Percentiles rank a stretch among this genome's conserved stretches.
Evolutionary conservation across 2,329 filamentous ascomycete genomes (phyloP).

Genomic region (Arthrobotrys conoides): DNA sequence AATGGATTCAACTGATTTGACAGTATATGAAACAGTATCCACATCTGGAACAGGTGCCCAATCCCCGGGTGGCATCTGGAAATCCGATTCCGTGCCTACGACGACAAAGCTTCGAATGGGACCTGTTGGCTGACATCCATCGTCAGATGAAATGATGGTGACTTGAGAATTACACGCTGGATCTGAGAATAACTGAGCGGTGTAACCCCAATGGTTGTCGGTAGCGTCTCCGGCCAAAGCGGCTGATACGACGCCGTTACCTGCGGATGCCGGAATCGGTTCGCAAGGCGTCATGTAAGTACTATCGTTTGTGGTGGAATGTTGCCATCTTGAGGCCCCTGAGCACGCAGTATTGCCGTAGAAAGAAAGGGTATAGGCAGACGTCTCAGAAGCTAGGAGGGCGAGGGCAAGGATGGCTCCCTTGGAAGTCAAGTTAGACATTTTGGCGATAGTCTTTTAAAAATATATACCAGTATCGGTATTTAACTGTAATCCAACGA

Average conservation of each 20-base stretch:
- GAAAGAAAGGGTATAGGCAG: conserved; percentile 25
- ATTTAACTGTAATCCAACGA: no score
- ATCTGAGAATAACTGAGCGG: conserved; percentile 13
- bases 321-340: neutral
- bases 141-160: neutral
- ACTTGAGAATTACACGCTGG: conserved; percentile 4
- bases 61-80: neutral
- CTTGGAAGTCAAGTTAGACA: neutral
- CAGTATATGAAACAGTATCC: neutral
- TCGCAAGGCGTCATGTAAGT: conserved; percentile 18
- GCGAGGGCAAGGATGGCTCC: neutral
- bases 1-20: neutral
- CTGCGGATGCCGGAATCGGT: neutral
- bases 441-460: neutral
- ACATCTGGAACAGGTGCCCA: neutral
- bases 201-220: conserved; percentile 20
- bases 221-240: neutral
- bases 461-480: no score
- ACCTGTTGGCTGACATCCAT: neutral
- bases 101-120: conserved; percentile 16
- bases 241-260: conserved; percentile 2
- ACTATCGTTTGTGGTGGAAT: conserved; percentile 19
- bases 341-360: conserved; percentile 5
- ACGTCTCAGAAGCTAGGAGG: neutral
- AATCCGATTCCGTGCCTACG: neutral